A percentile compares a stretch with the other conserved stretches of the same genome.
Evolutionary conservation across 805 yeast species (phyloP).

Genomic region (Zygosaccharomyces rouxii): DNA sequence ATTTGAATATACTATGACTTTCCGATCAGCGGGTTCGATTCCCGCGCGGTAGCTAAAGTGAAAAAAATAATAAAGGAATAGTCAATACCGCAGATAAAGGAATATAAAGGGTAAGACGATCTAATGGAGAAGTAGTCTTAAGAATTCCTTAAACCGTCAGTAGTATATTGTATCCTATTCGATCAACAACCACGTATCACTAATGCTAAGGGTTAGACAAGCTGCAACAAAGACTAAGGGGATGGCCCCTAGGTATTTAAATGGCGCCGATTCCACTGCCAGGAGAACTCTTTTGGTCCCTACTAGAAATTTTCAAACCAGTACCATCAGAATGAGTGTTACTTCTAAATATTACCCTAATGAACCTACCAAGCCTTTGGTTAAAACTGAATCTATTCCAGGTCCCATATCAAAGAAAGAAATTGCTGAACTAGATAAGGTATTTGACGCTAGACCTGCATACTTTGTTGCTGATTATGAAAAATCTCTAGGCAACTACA

Average conservation of each 20-base stretch:
- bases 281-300: neutral
- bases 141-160: neutral
- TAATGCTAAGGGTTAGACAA: slow-evolving; percentile 2
- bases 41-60: slow-evolving; percentile 3
- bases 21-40: slow-evolving; percentile 3
- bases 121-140: no score
- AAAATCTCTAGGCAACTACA: slow-evolving; percentile 61
- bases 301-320: neutral
- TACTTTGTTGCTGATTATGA: slow-evolving; percentile 62
- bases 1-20: neutral
- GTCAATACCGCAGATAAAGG: neutral
- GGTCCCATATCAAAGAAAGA: slow-evolving; percentile 65
- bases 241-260: neutral
- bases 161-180: neutral
- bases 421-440: slow-evolving; percentile 49
- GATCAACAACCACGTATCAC: neutral
- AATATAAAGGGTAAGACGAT: neutral
- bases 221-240: neutral
- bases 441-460: slow-evolving; percentile 58
- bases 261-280: neutral
- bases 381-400: slow-evolving; percentile 59
- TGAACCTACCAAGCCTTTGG: slow-evolving; percentile 71
- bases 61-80: neutral
- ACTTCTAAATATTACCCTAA: slow-evolving; percentile 62
- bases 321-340: slow-evolving; percentile 34